Base-by-base conservation (phyloP, 805 yeast species). In the Cyberlindnera sargentensis region DNA sequence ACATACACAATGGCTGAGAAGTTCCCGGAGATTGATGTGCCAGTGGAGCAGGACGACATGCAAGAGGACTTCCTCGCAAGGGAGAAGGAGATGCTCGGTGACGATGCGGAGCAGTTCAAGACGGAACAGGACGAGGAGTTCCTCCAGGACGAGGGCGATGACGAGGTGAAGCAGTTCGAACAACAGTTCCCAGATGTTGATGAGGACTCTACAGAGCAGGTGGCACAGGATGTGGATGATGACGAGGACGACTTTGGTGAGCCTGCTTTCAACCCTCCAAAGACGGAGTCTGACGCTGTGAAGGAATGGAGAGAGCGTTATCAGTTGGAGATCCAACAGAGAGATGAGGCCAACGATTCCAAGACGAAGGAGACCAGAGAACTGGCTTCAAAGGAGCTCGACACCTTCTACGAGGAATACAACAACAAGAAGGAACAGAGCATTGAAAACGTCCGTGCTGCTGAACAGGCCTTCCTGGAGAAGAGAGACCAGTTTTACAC, bases 321-420 rank as follows among this genome's bases (percentile, higher is more conserved):
- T 57, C 84, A 79, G 39, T 71, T 84, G 46, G 96, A 89, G 62
- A 81, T 91, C 48, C 70, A 75, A 42, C 78, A 85, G 57, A 77
- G 95, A 59, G 98, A 91, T 58, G 81, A 75, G 52, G 78, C 77
- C 49, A 82, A 84, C 53, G 68, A 67, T 23, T 68, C 76, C 52
- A 84, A 78, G 61, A 76, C 83, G 58, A 69, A 69, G 29, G 87
- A 80, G 47, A 73, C 88, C 46, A 75, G 83, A 44, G 75, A 77
- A 41, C 82, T 82, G 49, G 98, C 98, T 8, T 77, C 78, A 57
- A 79, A 80, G 61, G 81, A 88, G 42, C 78, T 89, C 57, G 96
- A 91, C 62, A 95, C 85, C 50, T 91, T 91, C 64, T 91, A 91
- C 64, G 95, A 87, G 55, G 82, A 82, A 59, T 91, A 91, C 72